Conservation (phyloP, 129 eudicot species). For the Flaveria linearis region DNA sequence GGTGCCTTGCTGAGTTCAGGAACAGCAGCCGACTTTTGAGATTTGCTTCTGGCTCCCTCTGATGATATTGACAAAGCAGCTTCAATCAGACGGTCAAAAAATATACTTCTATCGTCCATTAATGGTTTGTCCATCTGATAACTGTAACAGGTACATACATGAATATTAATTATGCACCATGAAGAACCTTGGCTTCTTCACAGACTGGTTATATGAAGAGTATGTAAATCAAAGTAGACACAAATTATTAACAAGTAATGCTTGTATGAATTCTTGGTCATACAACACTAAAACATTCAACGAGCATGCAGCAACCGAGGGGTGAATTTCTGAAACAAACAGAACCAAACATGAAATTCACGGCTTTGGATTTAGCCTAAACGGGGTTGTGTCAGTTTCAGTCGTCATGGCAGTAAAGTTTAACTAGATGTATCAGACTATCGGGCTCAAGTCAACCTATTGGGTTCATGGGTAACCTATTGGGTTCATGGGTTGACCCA, state of each 20-base stretch:
- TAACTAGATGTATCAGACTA: not conserved
- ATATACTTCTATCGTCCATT: conserved; percentile 69
- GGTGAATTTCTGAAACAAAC: not conserved
- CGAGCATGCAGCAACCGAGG: not conserved
- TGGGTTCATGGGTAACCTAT: not conserved
- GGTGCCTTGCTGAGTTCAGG: conserved; percentile 98
- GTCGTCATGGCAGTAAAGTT: not conserved
- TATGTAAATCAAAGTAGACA: not conserved
- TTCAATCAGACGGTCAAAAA: conserved; percentile 71
- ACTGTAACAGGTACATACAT: conserved; percentile 44
- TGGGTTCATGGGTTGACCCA: not conserved
- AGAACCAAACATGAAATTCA: not conserved
- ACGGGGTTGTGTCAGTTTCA: not conserved
- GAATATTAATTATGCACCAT: conserved; percentile 8
- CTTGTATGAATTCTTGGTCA: not conserved
- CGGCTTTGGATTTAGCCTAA: not conserved
- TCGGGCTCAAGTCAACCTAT: not conserved
- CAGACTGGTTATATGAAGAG: not conserved
- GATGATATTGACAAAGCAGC: conserved; percentile 78
- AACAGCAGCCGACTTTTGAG: conserved; percentile 49
- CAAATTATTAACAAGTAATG: not conserved
- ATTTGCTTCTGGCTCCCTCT: conserved; percentile 43
- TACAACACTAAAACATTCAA: not conserved
- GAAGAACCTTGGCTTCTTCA: conserved; percentile 22
- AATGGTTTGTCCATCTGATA: conserved; percentile 68